Evolutionary conservation across 2,329 filamentous ascomycete species (phyloP).

Genomic region (Sporothrix pallida): DNA sequence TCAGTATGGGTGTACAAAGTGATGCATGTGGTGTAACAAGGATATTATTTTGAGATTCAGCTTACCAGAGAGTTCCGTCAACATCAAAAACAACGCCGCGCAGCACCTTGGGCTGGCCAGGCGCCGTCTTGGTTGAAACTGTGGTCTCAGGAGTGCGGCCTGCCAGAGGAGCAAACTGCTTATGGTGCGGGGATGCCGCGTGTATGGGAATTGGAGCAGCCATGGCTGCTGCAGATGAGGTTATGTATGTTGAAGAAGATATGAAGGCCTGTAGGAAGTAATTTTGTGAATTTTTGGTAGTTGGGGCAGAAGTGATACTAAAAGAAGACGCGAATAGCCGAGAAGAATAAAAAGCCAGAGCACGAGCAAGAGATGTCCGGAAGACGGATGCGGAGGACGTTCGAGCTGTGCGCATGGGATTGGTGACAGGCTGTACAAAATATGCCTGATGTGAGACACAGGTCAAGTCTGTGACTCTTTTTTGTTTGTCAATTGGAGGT

Average conservation of each 20-base stretch:
- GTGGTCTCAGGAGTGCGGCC: slow-evolving; percentile 42
- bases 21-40: not conserved
- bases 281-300: too few species aligned
- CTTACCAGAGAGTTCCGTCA: slow-evolving; percentile 87
- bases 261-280: too few species aligned
- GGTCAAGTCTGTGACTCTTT: not conserved
- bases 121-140: not conserved
- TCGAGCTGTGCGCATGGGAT: slow-evolving; percentile 4
- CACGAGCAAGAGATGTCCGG: not conserved
- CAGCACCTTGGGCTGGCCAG: slow-evolving; percentile 45
- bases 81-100: slow-evolving; percentile 84
- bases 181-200: slow-evolving; percentile 43
- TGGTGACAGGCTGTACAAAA: not conserved
- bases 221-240: not conserved
- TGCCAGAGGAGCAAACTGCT: slow-evolving; percentile 63
- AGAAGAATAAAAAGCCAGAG: not conserved
- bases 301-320: not conserved
- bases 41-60: not conserved
- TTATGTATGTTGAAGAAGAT: not conserved
- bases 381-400: not conserved
- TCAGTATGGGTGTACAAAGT: slow-evolving; percentile 17
- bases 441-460: not conserved
- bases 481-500: not conserved
- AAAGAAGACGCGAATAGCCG: not conserved
- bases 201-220: not conserved